Evolutionary conservation across 2,329 filamentous ascomycete genomes (phyloP).

Genomic region (Aschersonia sp.): DNA sequence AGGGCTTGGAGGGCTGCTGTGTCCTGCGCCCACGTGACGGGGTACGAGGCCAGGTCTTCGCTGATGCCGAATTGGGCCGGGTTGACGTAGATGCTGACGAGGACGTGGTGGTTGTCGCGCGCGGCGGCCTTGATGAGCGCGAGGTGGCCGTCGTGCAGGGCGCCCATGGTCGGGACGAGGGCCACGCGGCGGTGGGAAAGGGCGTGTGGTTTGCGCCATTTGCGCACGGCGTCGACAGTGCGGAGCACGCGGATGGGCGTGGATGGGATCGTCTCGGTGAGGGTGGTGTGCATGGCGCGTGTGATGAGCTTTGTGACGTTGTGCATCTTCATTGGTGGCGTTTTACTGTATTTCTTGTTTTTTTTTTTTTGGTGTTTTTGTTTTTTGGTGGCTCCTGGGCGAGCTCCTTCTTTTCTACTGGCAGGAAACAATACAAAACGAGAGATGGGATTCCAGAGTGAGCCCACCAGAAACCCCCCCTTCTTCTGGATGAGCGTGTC

Average conservation of each 20-base stretch:
- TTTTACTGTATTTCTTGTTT: neutral
- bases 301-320: neutral
- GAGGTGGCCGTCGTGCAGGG: slow-evolving; percentile 83
- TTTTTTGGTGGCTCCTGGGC: too few species aligned
- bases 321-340: neutral
- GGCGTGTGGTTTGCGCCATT: slow-evolving; percentile 52
- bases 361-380: neutral
- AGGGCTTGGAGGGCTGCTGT: slow-evolving; percentile 50
- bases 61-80: slow-evolving; percentile 86
- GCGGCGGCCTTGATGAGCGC: slow-evolving; percentile 76
- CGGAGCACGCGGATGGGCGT: slow-evolving; percentile 60
- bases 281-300: slow-evolving; percentile 1
- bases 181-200: slow-evolving; percentile 59
- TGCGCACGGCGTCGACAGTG: slow-evolving; percentile 55
- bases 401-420: too few species aligned
- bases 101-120: slow-evolving; percentile 68
- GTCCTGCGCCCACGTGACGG: slow-evolving; percentile 77
- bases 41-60: slow-evolving; percentile 83
- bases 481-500: too few species aligned
- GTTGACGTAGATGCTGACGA: slow-evolving; percentile 91
- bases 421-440: too few species aligned
- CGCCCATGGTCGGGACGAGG: slow-evolving; percentile 94
- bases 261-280: slow-evolving; percentile 34
- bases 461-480: too few species aligned
- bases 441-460: too few species aligned